phyloP scores from a whole-genome alignment of 2,329 filamentous ascomycete genomes.

The Aspergillus sp. region DNA sequence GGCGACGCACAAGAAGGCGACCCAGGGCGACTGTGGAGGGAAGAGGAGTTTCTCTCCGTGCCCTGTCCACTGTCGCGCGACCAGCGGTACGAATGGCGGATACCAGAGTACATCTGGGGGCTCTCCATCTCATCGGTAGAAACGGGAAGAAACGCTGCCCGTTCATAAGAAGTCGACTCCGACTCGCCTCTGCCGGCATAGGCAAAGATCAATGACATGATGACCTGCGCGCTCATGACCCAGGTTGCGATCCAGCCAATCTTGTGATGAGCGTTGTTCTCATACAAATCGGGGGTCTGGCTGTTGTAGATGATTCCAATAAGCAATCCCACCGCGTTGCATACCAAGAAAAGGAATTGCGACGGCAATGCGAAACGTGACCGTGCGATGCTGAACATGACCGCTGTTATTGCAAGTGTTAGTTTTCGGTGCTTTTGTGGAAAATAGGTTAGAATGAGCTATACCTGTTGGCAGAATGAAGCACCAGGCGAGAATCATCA shows the following conservation, averaged over 20 bases:
- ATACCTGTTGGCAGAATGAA: constrained; percentile 71
- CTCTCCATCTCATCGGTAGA: constrained; percentile 59
- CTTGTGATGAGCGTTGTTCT: constrained; percentile 28
- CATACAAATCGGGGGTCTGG: constrained; percentile 25
- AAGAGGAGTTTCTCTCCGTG: constrained; percentile 69
- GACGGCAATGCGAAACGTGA: constrained; percentile 72
- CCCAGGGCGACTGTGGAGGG: constrained; percentile 64
- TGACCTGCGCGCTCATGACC: constrained; percentile 68
- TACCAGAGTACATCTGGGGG: constrained; percentile 46
- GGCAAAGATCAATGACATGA: constrained; percentile 66
- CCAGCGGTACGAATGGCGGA: constrained; percentile 54
- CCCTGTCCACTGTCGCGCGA: constrained; percentile 75
- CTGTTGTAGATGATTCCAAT: constrained; percentile 26
- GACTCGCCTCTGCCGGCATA: constrained; percentile 54
- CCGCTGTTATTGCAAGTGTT: constrained; percentile 54
- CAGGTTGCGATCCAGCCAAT: constrained; percentile 71
- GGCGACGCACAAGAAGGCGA: constrained; percentile 59
- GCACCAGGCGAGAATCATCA: constrained; percentile 73
- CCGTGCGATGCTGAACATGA: constrained; percentile 81
- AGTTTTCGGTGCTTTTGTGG: background rate
- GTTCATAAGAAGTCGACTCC: constrained; percentile 48
- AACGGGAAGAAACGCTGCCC: constrained; percentile 64
- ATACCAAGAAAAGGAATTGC: constrained; percentile 23
- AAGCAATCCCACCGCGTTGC: constrained; percentile 24
- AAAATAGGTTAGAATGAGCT: constrained; percentile 27